Conservation (phyloP, 805 yeast species). For the Candida silvicultrix region DNA sequence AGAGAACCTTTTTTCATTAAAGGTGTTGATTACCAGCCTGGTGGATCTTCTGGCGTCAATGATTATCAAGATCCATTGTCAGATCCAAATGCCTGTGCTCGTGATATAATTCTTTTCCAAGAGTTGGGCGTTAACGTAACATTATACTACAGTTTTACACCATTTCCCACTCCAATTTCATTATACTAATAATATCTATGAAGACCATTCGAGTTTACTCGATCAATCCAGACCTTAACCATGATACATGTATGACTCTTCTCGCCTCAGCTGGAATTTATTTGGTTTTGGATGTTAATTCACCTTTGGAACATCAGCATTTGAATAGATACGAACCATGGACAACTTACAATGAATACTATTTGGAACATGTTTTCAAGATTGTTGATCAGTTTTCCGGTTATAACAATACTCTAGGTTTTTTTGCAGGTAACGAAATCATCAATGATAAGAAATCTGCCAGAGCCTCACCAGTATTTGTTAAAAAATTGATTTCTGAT, state of each 20-base stretch:
- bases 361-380: conserved; percentile 69
- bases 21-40: conserved; percentile 96
- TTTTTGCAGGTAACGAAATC: conserved; percentile 89
- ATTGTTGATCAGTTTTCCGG: conserved; percentile 76
- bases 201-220: conserved; percentile 82
- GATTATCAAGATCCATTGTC: conserved; percentile 65
- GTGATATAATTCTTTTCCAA: conserved; percentile 79
- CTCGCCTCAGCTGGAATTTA: conserved; percentile 92
- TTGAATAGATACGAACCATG: conserved; percentile 91
- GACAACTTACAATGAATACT: conserved; percentile 70
- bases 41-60: conserved; percentile 79
- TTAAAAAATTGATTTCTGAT: conserved; percentile 77
- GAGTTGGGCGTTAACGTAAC: conserved; percentile 71
- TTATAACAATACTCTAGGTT: conserved; percentile 85
- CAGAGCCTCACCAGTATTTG: conserved; percentile 59
- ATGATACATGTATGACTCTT: conserved; percentile 86
- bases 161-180: no score
- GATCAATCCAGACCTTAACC: conserved; percentile 73
- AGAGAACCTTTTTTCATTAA: conserved; percentile 70
- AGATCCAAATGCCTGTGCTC: conserved; percentile 62
- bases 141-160: conserved; percentile 47
- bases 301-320: conserved; percentile 74
- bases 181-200: no score
- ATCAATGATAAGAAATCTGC: conserved; percentile 75
- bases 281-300: conserved; percentile 83